Percentiles rank a stretch among this genome's conserved stretches.
Evolutionary conservation across 441 rosid species (phyloP).

Genomic region (Pelargonium australe): DNA sequence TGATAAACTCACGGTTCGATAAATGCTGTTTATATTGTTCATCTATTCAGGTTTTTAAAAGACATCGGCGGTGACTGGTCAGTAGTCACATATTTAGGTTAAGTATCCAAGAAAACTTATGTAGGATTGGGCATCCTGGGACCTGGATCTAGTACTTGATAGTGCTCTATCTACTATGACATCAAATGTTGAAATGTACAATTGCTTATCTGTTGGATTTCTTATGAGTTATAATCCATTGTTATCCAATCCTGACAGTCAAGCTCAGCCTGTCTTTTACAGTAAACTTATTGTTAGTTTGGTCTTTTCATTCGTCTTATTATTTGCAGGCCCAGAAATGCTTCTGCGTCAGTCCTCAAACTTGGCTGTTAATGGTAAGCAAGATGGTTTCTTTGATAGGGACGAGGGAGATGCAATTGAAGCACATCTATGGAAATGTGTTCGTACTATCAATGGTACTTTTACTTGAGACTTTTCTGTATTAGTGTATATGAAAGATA

Average conservation of each 20-base stretch:
- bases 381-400: constrained; percentile 51
- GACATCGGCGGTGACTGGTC: too few species aligned
- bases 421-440: constrained; percentile 92
- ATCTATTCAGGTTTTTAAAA: constrained; percentile 5
- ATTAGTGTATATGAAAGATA: not conserved
- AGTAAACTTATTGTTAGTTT: not conserved
- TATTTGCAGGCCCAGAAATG: constrained; percentile 64
- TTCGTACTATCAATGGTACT: constrained; percentile 80
- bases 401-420: constrained; percentile 87
- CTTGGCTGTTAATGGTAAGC: constrained; percentile 32
- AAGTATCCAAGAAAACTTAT: too few species aligned
- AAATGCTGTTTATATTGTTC: constrained; percentile 1
- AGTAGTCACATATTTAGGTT: too few species aligned
- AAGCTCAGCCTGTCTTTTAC: not conserved
- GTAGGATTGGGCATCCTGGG: too few species aligned
- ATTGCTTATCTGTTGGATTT: too few species aligned
- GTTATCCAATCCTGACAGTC: too few species aligned
- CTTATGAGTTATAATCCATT: too few species aligned
- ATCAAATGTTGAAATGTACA: too few species aligned
- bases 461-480: constrained; percentile 3
- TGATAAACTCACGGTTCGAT: constrained; percentile 17
- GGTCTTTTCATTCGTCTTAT: not conserved
- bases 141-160: too few species aligned
- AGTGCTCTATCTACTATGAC: too few species aligned
- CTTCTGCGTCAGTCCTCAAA: constrained; percentile 71